These are phyloP conservation scores for Apiospora malaysiana DNA, from an alignment of 2,329 filamentous ascomycete genomes.

Conservation along the genomic window DNA sequence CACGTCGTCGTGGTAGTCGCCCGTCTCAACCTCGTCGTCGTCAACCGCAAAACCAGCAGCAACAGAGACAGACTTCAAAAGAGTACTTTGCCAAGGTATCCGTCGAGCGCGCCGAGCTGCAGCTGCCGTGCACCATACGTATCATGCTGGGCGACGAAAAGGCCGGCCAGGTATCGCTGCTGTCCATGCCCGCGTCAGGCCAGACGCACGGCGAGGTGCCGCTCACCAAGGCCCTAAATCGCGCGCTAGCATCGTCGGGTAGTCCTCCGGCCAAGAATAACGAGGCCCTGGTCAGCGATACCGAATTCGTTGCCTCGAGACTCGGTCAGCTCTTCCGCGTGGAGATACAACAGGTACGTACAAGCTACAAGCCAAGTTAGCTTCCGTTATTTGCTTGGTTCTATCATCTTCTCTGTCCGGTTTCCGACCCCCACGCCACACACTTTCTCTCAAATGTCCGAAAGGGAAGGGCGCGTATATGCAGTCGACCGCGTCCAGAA, in stretches of 20 bases:
- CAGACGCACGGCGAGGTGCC: slow-evolving; percentile 41
- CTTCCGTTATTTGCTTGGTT: background rate
- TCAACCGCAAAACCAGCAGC: background rate
- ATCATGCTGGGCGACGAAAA: slow-evolving; percentile 38
- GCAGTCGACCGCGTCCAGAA: slow-evolving; percentile 11
- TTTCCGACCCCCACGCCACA: background rate
- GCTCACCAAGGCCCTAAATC: slow-evolving; percentile 29
- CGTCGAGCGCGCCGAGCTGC: slow-evolving; percentile 45
- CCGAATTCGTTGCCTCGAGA: background rate
- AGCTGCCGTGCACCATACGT: slow-evolving; percentile 44
- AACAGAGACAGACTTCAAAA: background rate
- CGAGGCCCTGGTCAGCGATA: background rate
- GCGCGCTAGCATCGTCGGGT: slow-evolving; percentile 19
- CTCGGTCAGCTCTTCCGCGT: slow-evolving; percentile 20
- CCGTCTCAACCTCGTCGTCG: background rate
- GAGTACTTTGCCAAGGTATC: slow-evolving; percentile 45
- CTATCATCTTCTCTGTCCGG: background rate
- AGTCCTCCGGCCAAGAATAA: background rate
- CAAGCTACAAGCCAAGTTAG: background rate
- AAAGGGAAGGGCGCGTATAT: slow-evolving; percentile 3
- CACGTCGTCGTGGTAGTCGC: background rate
- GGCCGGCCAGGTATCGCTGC: slow-evolving; percentile 42
- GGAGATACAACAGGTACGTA: slow-evolving; percentile 25
- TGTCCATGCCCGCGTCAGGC: slow-evolving; percentile 45
- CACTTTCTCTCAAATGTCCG: background rate